Evolutionary conservation across 2,329 filamentous ascomycete species (phyloP), one percentile per base, ranked within the genome.

Genomic region (Fusarium lyarnte): DNA sequence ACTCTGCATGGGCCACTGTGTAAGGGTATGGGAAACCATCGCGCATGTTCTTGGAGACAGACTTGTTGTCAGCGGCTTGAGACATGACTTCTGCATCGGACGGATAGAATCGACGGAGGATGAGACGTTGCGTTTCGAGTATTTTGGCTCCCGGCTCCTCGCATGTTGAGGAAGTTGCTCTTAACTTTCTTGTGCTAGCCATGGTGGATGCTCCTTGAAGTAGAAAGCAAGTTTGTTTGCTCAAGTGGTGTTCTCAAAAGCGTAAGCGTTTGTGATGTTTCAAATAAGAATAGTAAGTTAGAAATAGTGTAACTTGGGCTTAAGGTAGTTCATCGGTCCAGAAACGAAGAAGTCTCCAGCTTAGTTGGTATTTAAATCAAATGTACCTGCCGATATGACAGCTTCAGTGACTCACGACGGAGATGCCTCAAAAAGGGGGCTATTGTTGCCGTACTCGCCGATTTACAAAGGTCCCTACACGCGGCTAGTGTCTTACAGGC

Each of bases 1-100:
- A 43, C 25, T 82, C 70, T 4, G 85, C 84, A 53, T 82, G 77
- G 12, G 79, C 77, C 13, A 82, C 70, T 1, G 80, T 83, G 77
- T 87, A 88, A 1, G 87, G 87, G 14, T 70, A 74, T 6, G 86
- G 85, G 63, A 87, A 88, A 43, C 78, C 69, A 73, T 85, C 78
- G 63, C 83, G 82, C 81, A 88, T 81, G 72, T 78, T 80, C 16
- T 60, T 66, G 3, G 78, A 72, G 7, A 88, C 77, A 25, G 81
- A 69, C 14, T 76, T 75, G 66, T 84, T 79, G 77, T 87, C 81
- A 61, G 79, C 84, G 2, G 78, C 80, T 7, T 59, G 60, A 8
- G 81, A 73, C 38, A 84, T 53, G 25, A 77, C 67, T 8, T 76
- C 67, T 8, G 82, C 83, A 70, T 88, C 87, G 4, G 78, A 76